A percentile compares a stretch with the other conserved stretches of the same genome.
These are phyloP conservation scores for Mycena floridula DNA, from an alignment of 768 basidiomycete genomes.

Conservation along the genomic window DNA sequence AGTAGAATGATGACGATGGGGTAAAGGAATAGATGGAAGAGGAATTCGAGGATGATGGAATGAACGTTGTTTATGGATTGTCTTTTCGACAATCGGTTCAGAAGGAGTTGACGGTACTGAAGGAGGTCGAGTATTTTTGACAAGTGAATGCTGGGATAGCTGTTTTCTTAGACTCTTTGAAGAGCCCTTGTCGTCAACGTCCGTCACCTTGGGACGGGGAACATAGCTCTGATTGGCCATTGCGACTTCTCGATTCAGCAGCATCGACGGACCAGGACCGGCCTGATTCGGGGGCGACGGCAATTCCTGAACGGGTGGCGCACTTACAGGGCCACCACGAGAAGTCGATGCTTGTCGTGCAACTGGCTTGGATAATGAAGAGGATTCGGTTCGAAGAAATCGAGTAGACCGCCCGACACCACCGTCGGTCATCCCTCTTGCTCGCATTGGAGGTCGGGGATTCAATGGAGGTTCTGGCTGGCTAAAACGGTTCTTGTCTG, in stretches of 20 bases:
- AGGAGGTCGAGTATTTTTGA: conserved; percentile 26
- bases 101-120: too few relatives aligned
- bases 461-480: conserved; percentile 23
- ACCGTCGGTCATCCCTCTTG: conserved; percentile 45
- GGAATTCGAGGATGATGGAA: conserved; percentile 54
- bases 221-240: too few relatives aligned
- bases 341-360: conserved; percentile 41
- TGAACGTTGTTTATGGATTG: conserved; percentile 51
- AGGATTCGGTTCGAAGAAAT: conserved; percentile 8
- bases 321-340: conserved; percentile 35
- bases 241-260: too few relatives aligned
- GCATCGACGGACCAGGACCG: too few relatives aligned
- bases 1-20: conserved; percentile 25
- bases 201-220: too few relatives aligned
- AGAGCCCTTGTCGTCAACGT: too few relatives aligned
- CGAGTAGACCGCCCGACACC: conserved; percentile 16
- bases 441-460: conserved; percentile 35
- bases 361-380: conserved; percentile 26
- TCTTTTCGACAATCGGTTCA: conserved; percentile 25
- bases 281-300: conserved; percentile 24
- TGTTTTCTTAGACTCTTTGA: too few relatives aligned
- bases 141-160: conserved; percentile 54
- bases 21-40: conserved; percentile 43
- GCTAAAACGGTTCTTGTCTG: conserved; percentile 25
- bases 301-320: conserved; percentile 43